Evolutionary conservation across 2,329 filamentous ascomycete species (phyloP).

Genomic region (Penicillium sp.): DNA sequence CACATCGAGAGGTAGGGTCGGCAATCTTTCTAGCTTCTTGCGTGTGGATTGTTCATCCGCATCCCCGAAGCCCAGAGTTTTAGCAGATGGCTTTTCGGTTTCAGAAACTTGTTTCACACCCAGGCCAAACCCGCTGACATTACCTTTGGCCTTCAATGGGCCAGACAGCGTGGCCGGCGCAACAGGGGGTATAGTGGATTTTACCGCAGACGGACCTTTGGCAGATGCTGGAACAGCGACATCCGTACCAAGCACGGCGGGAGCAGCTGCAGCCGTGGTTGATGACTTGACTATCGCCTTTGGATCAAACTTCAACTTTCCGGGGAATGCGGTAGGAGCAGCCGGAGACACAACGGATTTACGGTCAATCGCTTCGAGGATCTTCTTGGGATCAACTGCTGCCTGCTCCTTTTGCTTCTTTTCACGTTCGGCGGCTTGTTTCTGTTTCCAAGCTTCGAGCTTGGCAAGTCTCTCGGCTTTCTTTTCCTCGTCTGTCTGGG

Average conservation of each 20-base stretch:
- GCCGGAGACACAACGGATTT: constrained; percentile 59
- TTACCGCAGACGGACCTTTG: constrained; percentile 45
- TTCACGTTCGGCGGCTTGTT: constrained; percentile 71
- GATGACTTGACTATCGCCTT: constrained; percentile 79
- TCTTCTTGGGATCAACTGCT: constrained; percentile 63
- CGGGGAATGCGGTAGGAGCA: constrained; percentile 61
- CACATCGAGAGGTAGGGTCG: constrained; percentile 67
- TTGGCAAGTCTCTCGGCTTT: constrained; percentile 78
- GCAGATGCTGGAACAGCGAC: constrained; percentile 50
- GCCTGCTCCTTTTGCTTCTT: constrained; percentile 66
- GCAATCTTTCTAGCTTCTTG: constrained; percentile 88
- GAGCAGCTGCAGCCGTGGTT: constrained; percentile 52
- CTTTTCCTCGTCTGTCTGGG: constrained; percentile 68
- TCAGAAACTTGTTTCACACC: constrained; percentile 65
- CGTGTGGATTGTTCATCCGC: constrained; percentile 84
- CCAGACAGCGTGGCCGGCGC: constrained; percentile 42
- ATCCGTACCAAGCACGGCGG: constrained; percentile 57
- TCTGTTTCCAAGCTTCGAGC: constrained; percentile 88
- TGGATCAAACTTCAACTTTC: constrained; percentile 86
- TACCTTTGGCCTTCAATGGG: constrained; percentile 64
- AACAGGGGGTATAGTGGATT: constrained; percentile 39
- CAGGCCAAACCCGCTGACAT: constrained; percentile 82
- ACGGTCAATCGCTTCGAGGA: constrained; percentile 71
- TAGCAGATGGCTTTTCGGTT: constrained; percentile 62
- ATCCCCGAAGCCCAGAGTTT: constrained; percentile 80